Percentiles rank a stretch among this genome's conserved stretches.
These are phyloP conservation scores for Silene noctiflora DNA, from an alignment of 179 eudicot species.

Conservation along the genomic window DNA sequence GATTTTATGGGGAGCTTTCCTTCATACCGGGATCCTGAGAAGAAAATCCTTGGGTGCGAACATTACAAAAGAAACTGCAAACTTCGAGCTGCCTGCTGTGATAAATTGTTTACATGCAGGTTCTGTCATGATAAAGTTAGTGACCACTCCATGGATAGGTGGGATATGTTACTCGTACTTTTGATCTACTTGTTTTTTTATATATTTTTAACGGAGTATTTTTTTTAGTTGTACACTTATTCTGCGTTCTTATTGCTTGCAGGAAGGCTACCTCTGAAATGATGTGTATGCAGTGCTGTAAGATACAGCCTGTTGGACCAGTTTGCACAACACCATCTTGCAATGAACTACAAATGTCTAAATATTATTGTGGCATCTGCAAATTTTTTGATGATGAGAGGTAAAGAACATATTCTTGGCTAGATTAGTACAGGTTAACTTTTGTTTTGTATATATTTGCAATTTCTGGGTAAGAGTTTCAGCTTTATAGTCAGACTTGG, in stretches of 20 bases:
- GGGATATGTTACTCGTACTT: conserved; percentile 14
- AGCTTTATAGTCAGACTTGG: neutral
- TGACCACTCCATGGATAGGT: conserved; percentile 98
- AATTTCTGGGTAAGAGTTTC: neutral
- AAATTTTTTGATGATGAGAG: conserved; percentile 93
- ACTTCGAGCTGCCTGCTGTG: conserved; percentile 85
- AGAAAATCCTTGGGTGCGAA: conserved; percentile 62
- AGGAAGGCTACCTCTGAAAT: conserved; percentile 91
- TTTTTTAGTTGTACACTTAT: conserved; percentile 8
- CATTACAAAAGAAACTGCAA: conserved; percentile 82
- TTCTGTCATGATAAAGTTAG: conserved; percentile 98
- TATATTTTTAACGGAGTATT: neutral
- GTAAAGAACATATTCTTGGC: conserved; percentile 29
- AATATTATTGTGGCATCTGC: conserved; percentile 79
- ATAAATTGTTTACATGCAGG: conserved; percentile 73
- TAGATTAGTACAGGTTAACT: neutral
- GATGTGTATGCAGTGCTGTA: conserved; percentile 88
- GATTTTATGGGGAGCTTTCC: conserved; percentile 58
- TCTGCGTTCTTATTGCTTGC: conserved; percentile 14
- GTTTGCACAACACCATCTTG: conserved; percentile 76
- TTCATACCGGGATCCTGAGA: conserved; percentile 63
- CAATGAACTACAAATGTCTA: conserved; percentile 68
- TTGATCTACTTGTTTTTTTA: neutral
- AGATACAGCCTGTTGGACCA: conserved; percentile 86
- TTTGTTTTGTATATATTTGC: neutral